These are phyloP conservation scores for Ceriops tagal DNA, from an alignment of 345 rosid genomes.

Conservation along the genomic window DNA sequence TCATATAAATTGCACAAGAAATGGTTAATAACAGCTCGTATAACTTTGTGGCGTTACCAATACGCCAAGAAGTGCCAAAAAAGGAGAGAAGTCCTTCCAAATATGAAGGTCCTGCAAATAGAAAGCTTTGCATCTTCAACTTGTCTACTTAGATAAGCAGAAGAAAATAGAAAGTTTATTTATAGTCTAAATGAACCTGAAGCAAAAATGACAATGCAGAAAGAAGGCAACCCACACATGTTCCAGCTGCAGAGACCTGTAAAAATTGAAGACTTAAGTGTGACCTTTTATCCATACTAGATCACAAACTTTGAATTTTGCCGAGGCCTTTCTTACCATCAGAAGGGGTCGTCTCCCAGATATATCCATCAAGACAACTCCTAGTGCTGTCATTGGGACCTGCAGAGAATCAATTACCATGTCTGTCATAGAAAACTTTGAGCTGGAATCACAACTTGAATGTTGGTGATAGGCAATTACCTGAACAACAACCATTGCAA, in stretches of 20 bases:
- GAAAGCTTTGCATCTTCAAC: not conserved
- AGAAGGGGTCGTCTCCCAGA: slow-evolving; percentile 74
- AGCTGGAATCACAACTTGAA: not conserved
- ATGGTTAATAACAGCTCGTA: not conserved
- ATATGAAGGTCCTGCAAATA: slow-evolving; percentile 41
- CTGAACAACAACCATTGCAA: slow-evolving; percentile 73
- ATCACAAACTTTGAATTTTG: not conserved
- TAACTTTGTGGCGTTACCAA: slow-evolving; percentile 32
- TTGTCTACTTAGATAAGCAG: not conserved
- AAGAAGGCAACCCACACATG: slow-evolving; percentile 72
- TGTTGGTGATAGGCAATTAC: slow-evolving; percentile 27
- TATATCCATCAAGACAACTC: slow-evolving; percentile 61
- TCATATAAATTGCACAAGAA: no score
- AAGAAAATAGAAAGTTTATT: not conserved
- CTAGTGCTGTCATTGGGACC: slow-evolving; percentile 68
- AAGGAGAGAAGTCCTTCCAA: slow-evolving; percentile 40
- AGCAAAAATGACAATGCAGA: slow-evolving; percentile 50
- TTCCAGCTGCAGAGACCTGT: slow-evolving; percentile 82
- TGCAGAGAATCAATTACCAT: slow-evolving; percentile 27
- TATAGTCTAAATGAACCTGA: slow-evolving; percentile 36
- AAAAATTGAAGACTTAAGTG: slow-evolving; percentile 14
- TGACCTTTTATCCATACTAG: not conserved
- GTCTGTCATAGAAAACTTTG: not conserved
- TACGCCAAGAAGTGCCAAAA: slow-evolving; percentile 49
- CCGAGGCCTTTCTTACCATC: slow-evolving; percentile 41